Base-by-base conservation (phyloP, 176 grass and related monocot genomes). In the Eleusine coracana region DNA sequence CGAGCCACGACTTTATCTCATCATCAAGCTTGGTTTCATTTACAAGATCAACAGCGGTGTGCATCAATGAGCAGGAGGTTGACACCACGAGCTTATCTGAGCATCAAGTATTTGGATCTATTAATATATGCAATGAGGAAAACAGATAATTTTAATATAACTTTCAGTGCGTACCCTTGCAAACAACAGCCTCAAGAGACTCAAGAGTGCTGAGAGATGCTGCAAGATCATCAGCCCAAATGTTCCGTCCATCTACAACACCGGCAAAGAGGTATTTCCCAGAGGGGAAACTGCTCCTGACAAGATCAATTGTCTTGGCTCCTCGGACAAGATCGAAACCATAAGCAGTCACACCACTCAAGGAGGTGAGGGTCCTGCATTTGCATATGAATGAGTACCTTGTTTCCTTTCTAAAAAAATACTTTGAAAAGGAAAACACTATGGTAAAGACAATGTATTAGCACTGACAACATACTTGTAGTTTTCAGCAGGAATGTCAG, bases 1-100 rank as follows among this genome's bases (percentile, higher is more conserved):
- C 92, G 6, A 98, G 70, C 95, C 95, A 98, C n/a, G 92, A 98
- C 82, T 98, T 98, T 64, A 98, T 93, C 83, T 98, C 95, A 49
- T 68, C 80, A 68, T 98, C 95, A 5, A 98, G 87, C 67, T 98
- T 98, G 52, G 88, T 98, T 79, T 98, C 95, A 34, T 98, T 94
- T 34, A 98, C 81, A 64, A 98, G 92, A 82, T 98, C 95, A 27
- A 98, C 95, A 69, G 95, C 95, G 28, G 95, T 98, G 86, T 98
- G 95, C 95, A 95, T 95, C 44, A 98, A 85, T 0, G 95, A 98
- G 87, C 95, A 98, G 16, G 95, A 98, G 58, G 95, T 98, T 4
- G 95, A 98, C 31, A 98, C 95, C 62, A 98, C 95, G 67, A 98
- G 88, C 71, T 98, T 94, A 75, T 91, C 95, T 98, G 80, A 45